Base-by-base conservation (phyloP, 2,329 filamentous ascomycete species). In the Phaeomoniella chlamydospora region DNA sequence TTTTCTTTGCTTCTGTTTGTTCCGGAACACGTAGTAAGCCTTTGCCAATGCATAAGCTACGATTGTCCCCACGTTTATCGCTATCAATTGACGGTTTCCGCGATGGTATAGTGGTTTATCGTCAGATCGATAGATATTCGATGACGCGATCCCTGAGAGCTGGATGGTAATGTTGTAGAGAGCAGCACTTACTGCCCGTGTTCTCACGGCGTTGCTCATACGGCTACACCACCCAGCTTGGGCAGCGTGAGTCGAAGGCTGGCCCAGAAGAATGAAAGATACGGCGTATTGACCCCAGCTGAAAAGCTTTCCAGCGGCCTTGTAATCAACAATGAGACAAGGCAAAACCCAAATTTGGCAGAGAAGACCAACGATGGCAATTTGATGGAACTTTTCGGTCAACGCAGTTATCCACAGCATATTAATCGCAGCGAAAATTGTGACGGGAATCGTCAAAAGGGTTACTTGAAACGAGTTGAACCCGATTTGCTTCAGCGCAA, bases 41-140 rank as follows among this genome's bases (percentile, higher is more conserved):
- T 56, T 57, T 2, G 49, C 48, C 14, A 48, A 39, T 3, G 43
- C 14, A 31, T 53, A 55, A 12, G 52, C 35, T 5, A 40, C 42
- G 11, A 53, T 43, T 30, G 52, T 54, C 11, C 43, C 38, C 3
- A 43, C 41, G 15, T 41, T 42, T 2, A 55, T 34, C 2, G 37
- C 42, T 4, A 53, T 32, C 11, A 53, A 39, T 3, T 43, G 39
- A 4, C 62, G 44, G 59, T 66, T 40, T 5, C 72, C 72, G 2
- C 49, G 61, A 40, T 68, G 67, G 49, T 74, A 76, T 44, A 70
- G 68, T 0, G 71, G 71, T 4, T 59, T 58, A 38, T 76, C 72
- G 38, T 64, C 57, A 38, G 41, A 22, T 9, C 39, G 48, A 39
- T 57, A 58, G 16, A 57, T 54, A 31, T 57, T 59, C 2, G 50